Base-by-base conservation (phyloP, 2,329 filamentous ascomycete species). In the Hyphodiscus sp. region DNA sequence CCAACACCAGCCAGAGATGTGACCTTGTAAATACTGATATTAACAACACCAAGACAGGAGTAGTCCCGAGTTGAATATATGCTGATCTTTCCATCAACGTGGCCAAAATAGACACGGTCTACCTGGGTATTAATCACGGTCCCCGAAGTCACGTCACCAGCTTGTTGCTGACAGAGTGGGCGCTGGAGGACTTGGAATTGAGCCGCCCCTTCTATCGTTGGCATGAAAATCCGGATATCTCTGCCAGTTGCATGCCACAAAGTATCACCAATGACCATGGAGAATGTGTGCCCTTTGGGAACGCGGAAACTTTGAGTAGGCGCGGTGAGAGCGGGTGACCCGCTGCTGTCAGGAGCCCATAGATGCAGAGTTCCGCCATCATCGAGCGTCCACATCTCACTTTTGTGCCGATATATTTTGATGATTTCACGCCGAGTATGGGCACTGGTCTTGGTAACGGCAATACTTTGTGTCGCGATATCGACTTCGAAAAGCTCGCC, bases 381-480 rank as follows among this genome's bases (percentile, higher is more conserved):
- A 67, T 97, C 94, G 47, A 99, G 70, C 0, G 91, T 91, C 94
- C 94, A 99, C 68, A 99, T 81, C 65, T 96, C 89, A 61, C 90
- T 89, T 58, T 83, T 86, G 68, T 95, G 87, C 41, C 94, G 83
- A 66, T 89, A 87, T 43, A 99, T 95, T 63, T 85, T 89, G 58
- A 89, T 81, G 49, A 99, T 80, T 61, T 95, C 89, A 57, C 83
- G 79, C 43, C 89, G 83, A 8, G 84, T 82, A 64, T 97, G 94
- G 1, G 88, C 87, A 49, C 77, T 83, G 1, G 80, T 73, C 63
- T 87, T 89, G 18, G 79, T 86, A 26, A 79, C 76, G 15, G 89
- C 76, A 45, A 96, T 76, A 38, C 79, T 82, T 65, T 91, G 85
- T 0, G 83, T 85, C 1, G 77, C 74, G 51, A 97, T 81, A 67